These are phyloP conservation scores for Solanum corneliomulleri DNA, from an alignment of 257 asterid species.

Conservation along the genomic window DNA sequence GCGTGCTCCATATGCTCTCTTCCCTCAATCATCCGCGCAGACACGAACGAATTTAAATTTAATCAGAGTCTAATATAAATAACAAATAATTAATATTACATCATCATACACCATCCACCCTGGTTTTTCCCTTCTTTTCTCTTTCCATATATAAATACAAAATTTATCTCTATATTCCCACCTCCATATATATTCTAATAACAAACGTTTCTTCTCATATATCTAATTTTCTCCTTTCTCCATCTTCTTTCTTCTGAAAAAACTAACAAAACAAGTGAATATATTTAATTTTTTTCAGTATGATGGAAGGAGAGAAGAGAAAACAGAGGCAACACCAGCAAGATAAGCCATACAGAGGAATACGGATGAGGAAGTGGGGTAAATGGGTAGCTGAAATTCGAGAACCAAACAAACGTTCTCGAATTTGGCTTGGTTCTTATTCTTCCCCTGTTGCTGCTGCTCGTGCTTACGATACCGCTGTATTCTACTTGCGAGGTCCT, in stretches of 20 bases:
- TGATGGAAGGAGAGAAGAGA: conserved; percentile 38
- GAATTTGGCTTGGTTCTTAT: conserved; percentile 89
- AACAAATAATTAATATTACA: too few relatives aligned
- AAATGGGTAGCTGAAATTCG: conserved; percentile 94
- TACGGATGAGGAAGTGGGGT: conserved; percentile 96
- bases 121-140: background rate
- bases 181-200: conserved; percentile 26
- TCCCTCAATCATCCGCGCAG: background rate
- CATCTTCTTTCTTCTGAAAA: background rate
- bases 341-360: conserved; percentile 69
- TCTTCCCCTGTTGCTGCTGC: conserved; percentile 88
- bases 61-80: too few relatives aligned
- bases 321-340: conserved; percentile 30
- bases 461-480: conserved; percentile 85
- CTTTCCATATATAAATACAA: background rate
- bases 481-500: conserved; percentile 67
- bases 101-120: background rate
- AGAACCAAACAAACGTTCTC: conserved; percentile 74
- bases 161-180: background rate
- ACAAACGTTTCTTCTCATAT: conserved; percentile 10
- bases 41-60: background rate
- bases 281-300: background rate
- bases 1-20: conserved; percentile 12
- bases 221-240: conserved; percentile 3
- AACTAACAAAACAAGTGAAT: background rate